A percentile compares a stretch with the other conserved stretches of the same genome.
These are phyloP conservation scores for Trichosporon coremiiforme DNA, from an alignment of 1,284 basidiomycete genomes.

Conservation along the genomic window DNA sequence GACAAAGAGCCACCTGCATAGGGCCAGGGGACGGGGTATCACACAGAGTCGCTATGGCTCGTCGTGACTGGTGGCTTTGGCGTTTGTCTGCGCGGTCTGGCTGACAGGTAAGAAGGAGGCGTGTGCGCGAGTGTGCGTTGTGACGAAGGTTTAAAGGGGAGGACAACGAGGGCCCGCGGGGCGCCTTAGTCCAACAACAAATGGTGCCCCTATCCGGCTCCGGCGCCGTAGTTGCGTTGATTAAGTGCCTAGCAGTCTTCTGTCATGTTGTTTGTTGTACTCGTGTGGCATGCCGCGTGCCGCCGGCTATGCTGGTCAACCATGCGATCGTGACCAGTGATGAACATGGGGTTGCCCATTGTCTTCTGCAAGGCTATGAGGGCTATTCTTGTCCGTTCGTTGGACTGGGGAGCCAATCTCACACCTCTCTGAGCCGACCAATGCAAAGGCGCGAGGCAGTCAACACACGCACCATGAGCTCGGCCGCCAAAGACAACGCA, in stretches of 20 bases:
- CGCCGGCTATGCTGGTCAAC: too few relatives aligned
- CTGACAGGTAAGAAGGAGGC: too few relatives aligned
- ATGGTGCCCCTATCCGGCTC: background rate
- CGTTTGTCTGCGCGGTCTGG: background rate
- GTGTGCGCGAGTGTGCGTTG: background rate
- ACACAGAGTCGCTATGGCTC: background rate
- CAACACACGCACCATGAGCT: too few relatives aligned
- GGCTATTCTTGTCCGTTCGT: too few relatives aligned
- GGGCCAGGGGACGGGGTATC: background rate
- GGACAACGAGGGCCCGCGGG: background rate
- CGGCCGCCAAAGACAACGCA: too few relatives aligned
- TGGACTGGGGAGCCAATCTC: too few relatives aligned
- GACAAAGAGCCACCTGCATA: background rate
- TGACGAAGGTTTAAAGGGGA: background rate
- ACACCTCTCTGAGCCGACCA: too few relatives aligned
- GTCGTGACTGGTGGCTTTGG: background rate
- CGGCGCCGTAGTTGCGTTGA: background rate
- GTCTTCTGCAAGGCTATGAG: too few relatives aligned
- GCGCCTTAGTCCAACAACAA: background rate
- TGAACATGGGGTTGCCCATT: too few relatives aligned
- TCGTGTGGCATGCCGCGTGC: background rate
- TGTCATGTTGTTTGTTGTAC: background rate
- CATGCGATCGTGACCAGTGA: too few relatives aligned
- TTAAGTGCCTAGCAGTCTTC: background rate
- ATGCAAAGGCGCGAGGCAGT: too few relatives aligned